Evolutionary conservation across 495 filamentous ascomycete species (phyloP), one percentile per base, ranked within the genome.

Genomic region (Pyrenula massariospora): DNA sequence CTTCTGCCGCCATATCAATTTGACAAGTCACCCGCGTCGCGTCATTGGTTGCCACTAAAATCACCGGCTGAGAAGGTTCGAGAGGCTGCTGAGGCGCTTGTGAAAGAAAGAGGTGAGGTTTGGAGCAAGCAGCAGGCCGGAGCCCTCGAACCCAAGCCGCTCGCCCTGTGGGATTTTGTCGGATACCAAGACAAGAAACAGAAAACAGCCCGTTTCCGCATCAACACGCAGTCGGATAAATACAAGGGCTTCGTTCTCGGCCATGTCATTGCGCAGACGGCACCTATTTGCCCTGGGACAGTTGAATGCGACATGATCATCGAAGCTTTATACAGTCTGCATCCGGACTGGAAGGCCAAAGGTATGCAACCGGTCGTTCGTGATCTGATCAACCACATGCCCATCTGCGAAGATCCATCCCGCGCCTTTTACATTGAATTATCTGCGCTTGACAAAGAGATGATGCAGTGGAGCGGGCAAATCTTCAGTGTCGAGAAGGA

Each of bases 221-320:
- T 81, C 63, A 76, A 80, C 53, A 79, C 75, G 0, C 56, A 54
- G 53, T 66, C 64, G 24, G 58, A 69, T 0, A 62, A 64, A 22
- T 81, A 75, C 56, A 22, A 69, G 11, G 60, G 62, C 11, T 63
- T 72, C 21, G 58, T 79, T 1, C 64, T 63, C 0, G 73, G 70
- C 3, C 75, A 81, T 59, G 48, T 72, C 1, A 74, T 78, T 22
- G 76, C 70, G 0, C 58, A 70, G 15, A 74, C 73, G 1, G 77
- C 74, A 0, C 73, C 73, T 1, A 70, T 78, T 5, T 77, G 73
- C 20, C 78, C 77, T 0, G 71, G 68, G 1, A 77, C 73, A 1
- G 24, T 79, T 0, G 59, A 76, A 55, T 55, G 80, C 1, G 70
- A 76, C 42, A 75, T 77, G 23, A 70, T 68, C 0, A 68, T 80